A percentile compares a stretch with the other conserved stretches of the same genome.
These are phyloP conservation scores for Neurospora sp. DNA, from an alignment of 495 filamentous ascomycete genomes.

Conservation along the genomic window DNA sequence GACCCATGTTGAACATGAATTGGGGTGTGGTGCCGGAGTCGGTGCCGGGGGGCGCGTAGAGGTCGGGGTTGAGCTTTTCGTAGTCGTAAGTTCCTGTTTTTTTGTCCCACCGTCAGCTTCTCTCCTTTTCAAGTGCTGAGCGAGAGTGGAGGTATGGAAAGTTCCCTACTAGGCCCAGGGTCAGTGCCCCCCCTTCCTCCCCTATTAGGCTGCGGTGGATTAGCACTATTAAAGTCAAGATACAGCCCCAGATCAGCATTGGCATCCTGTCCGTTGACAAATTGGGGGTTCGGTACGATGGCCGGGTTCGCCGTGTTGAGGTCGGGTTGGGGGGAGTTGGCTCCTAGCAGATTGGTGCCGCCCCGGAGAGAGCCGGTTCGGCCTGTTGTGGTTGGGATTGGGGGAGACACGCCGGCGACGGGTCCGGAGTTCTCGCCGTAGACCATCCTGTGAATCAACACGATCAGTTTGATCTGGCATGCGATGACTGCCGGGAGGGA, in stretches of 20 bases:
- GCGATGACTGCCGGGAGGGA: too few relatives aligned
- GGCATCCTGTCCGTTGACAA: constrained; percentile 43
- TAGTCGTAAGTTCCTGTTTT: constrained; percentile 44
- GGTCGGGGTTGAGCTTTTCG: constrained; percentile 55
- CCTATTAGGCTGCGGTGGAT: constrained; percentile 62
- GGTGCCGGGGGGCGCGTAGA: constrained; percentile 55
- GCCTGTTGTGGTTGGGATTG: constrained; percentile 23
- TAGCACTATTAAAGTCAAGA: constrained; percentile 51
- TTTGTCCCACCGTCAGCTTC: too few relatives aligned
- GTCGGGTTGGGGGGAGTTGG: constrained; percentile 23
- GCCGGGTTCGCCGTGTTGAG: constrained; percentile 22
- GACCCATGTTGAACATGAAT: constrained; percentile 62
- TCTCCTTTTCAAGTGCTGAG: neutral
- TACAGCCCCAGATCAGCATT: constrained; percentile 48
- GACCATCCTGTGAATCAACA: constrained; percentile 2
- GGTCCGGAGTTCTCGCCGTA: constrained; percentile 25
- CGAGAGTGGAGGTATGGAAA: neutral
- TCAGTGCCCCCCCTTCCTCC: constrained; percentile 48
- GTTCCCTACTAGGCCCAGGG: constrained; percentile 37
- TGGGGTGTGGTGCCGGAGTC: constrained; percentile 54
- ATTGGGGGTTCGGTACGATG: constrained; percentile 21
- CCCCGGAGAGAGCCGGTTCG: constrained; percentile 26
- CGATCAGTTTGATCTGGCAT: neutral
- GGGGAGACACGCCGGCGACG: constrained; percentile 26
- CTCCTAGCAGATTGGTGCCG: constrained; percentile 25